Percentiles rank a stretch among this genome's conserved stretches.
Evolutionary conservation across 768 basidiomycete genomes (phyloP).

Genomic region (Tricholoma hemisulphureum): DNA sequence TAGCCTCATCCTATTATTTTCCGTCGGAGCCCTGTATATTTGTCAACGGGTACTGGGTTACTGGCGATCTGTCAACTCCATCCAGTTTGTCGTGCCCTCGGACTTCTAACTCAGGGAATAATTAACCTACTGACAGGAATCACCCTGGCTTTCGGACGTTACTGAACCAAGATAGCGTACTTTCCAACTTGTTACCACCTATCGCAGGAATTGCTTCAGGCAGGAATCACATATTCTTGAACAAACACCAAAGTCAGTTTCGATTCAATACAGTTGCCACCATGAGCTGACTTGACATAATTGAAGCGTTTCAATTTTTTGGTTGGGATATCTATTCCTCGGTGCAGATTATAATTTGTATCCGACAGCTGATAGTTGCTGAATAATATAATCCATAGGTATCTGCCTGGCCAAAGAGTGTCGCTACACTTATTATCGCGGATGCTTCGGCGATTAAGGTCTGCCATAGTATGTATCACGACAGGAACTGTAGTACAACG

Average conservation of each 20-base stretch:
- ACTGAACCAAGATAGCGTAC: conserved; percentile 20
- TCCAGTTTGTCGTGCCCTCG: conserved; percentile 26
- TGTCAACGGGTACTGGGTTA: conserved; percentile 20
- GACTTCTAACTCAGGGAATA: neutral
- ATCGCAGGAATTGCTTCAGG: conserved; percentile 31
- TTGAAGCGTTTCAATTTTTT: neutral
- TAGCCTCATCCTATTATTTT: conserved; percentile 10
- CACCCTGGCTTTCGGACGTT: conserved; percentile 33
- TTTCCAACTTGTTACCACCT: conserved; percentile 27
- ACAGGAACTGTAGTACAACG: neutral
- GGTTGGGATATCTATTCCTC: conserved; percentile 34
- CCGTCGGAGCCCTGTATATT: conserved; percentile 18
- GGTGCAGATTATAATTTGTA: conserved; percentile 19
- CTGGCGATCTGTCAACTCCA: conserved; percentile 23
- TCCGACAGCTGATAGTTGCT: neutral
- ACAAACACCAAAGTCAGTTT: conserved; percentile 31
- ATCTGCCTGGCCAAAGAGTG: conserved; percentile 22
- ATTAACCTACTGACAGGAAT: conserved; percentile 20
- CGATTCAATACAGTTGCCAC: neutral
- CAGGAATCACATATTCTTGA: conserved; percentile 26
- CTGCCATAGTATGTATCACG: neutral
- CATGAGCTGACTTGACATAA: neutral
- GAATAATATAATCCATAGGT: conserved; percentile 18
- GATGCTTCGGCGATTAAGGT: conserved; percentile 44
- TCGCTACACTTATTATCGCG: conserved; percentile 29